Conservation (phyloP, 257 asterid genomes). For the Handroanthus guayacan region DNA sequence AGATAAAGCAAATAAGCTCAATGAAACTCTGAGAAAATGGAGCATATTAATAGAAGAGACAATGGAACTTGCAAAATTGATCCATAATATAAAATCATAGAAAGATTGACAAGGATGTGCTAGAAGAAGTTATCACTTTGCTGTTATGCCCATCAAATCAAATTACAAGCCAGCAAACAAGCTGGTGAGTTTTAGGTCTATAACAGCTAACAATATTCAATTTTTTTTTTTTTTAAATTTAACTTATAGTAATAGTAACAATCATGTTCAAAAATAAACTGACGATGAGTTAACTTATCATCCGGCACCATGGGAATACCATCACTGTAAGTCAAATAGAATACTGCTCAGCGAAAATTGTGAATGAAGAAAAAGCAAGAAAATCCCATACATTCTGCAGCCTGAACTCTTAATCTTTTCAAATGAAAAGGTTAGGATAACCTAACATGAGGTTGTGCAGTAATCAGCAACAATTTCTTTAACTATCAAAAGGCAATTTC, state of each 20-base stretch:
- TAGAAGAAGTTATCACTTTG: neutral
- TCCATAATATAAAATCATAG: neutral
- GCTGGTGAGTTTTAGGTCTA: conserved; percentile 6
- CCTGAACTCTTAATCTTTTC: neutral
- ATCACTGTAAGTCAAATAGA: neutral
- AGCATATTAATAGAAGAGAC: neutral
- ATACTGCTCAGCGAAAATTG: neutral
- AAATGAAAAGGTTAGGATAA: neutral
- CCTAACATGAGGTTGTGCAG: neutral
- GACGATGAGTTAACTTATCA: conserved; percentile 17
- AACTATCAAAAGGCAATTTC: conserved; percentile 3
- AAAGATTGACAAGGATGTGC: neutral
- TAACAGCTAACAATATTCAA: neutral
- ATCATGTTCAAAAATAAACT: neutral
- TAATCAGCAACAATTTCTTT: conserved; percentile 5
- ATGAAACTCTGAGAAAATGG: neutral
- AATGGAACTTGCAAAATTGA: neutral
- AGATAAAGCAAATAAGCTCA: neutral
- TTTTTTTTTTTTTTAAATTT: neutral
- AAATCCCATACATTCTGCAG: neutral
- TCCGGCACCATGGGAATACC: neutral
- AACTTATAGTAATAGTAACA: conserved; percentile 1
- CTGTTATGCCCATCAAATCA: neutral
- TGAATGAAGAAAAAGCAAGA: neutral
- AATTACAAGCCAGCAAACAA: neutral